Conservation (phyloP, 169 alveolate species). For the Theileria orientalis region DNA sequence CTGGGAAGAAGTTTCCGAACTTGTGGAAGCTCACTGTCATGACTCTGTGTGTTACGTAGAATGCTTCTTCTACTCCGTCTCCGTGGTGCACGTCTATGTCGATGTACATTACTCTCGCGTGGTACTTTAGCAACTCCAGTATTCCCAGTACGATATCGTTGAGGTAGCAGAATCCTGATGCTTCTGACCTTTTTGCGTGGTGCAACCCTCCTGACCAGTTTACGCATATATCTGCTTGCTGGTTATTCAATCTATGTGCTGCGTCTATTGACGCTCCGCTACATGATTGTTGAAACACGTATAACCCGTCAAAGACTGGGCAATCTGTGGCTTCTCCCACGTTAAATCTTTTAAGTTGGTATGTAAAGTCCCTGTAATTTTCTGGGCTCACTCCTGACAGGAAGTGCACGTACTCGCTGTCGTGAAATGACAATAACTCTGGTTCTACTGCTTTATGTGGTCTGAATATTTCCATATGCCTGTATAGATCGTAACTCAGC, state of each 20-base stretch:
- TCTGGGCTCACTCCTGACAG: conserved; percentile 82
- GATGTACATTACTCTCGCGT: conserved; percentile 97
- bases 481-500: conserved; percentile 92
- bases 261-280: conserved; percentile 98
- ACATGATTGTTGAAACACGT: conserved; percentile 94
- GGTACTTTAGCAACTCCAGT: conserved; percentile 94
- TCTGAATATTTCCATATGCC: conserved; percentile 92
- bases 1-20: conserved; percentile 99
- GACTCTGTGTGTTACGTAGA: conserved; percentile 95
- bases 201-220: conserved; percentile 99
- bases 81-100: conserved; percentile 99
- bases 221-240: conserved; percentile 92
- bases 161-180: conserved; percentile 98
- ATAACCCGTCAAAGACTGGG: conserved; percentile 97
- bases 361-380: conserved; percentile 80
- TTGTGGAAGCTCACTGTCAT: conserved; percentile 98
- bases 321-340: conserved; percentile 96
- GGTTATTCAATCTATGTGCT: conserved; percentile 90
- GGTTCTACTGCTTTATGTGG: conserved; percentile 96
- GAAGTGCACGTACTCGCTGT: conserved; percentile 90
- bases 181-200: conserved; percentile 96
- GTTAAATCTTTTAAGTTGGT: conserved; percentile 87
- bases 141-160: conserved; percentile 98
- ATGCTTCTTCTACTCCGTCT: conserved; percentile 99
- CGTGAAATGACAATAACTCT: conserved; percentile 94